Base-by-base conservation (phyloP, 495 filamentous ascomycete species). In the Penicillium atrosanguineum region DNA sequence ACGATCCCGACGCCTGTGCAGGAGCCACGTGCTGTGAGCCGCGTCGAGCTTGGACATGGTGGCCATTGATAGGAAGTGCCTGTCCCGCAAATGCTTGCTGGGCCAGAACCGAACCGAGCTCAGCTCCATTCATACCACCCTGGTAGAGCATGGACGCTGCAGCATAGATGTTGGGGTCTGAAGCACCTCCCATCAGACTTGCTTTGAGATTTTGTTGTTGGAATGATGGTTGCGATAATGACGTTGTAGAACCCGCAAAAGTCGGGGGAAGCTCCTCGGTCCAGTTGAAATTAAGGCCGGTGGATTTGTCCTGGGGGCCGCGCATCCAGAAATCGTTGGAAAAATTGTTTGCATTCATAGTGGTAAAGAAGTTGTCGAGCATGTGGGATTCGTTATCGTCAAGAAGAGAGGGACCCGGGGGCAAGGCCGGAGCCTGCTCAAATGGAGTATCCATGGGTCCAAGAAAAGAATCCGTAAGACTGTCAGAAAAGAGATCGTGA, bases 301-400 rank as follows among this genome's bases (percentile, higher is more conserved):
- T 62, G 0, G 75, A 63, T 61, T 80, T 79, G 44, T 73, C 74
- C 44, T 72, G 68, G 23, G 65, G 62, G 21, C 66, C 61, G 25
- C 63, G 59, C 45, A 76, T 61, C 69, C 75, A 80, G 44, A 77
- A 77, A 16, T 78, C 75, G 42, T 70, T 73, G 25, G 74, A 61
- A 46, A 83, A 79, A n/a, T 77, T 73, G 44, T 80, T 78, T 2
- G 79, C 70, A 48, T 79, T 78, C 62, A 86, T 72, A 18, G 76
- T 81, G 45, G 79, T 81, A 63, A 87, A 85, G 68, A 87, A 87
- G 54, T 69, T 77, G 26, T 79, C 76, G n/a, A 87, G 72, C 67
- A 83, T 76, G 53, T 76, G 81, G 36, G 75, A 79, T 61, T 87
- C 84, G 50, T 77, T 77, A 59, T 84, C 79, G 52, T 82, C 78